These are phyloP conservation scores for Euphorbia celastroides DNA, from an alignment of 441 rosid genomes.

Conservation along the genomic window DNA sequence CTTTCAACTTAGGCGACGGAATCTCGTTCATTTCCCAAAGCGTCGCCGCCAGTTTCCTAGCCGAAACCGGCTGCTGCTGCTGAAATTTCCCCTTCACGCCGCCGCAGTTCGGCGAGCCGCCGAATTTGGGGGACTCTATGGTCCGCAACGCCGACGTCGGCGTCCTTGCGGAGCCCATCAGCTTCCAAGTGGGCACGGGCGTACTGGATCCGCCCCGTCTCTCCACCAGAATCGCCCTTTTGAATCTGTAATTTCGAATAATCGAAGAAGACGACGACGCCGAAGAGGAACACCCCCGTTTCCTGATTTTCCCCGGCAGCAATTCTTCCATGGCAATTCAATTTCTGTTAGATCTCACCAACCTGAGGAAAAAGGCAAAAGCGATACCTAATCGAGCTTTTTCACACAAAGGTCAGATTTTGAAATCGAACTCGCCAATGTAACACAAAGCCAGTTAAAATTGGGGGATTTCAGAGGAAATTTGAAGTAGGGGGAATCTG, in stretches of 20 bases:
- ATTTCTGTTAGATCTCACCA: constrained; percentile 32
- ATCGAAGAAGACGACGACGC: constrained; percentile 88
- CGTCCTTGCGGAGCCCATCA: constrained; percentile 57
- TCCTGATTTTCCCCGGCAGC: constrained; percentile 78
- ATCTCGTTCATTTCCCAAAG: constrained; percentile 98
- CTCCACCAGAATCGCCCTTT: constrained; percentile 81
- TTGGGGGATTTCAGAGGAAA: too few species aligned
- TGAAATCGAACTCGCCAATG: background rate
- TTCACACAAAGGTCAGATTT: constrained; percentile 2
- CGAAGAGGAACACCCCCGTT: constrained; percentile 86
- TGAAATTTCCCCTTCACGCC: constrained; percentile 28
- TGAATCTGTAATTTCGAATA: constrained; percentile 68
- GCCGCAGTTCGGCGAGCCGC: constrained; percentile 37
- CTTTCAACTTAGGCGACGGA: constrained; percentile 64
- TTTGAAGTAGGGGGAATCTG: constrained; percentile 10
- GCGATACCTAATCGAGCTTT: background rate
- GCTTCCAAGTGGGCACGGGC: constrained; percentile 89
- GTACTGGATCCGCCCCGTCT: constrained; percentile 87
- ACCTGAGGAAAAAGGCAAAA: background rate
- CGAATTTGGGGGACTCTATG: constrained; percentile 47
- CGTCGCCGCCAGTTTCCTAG: constrained; percentile 93
- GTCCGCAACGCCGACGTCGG: constrained; percentile 47
- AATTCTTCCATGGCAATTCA: constrained; percentile 43
- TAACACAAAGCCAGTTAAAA: background rate
- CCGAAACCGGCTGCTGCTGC: constrained; percentile 64